These are phyloP conservation scores for Protomyces pachydermus DNA, from an alignment of 1,139 yeast species.

Conservation along the genomic window DNA sequence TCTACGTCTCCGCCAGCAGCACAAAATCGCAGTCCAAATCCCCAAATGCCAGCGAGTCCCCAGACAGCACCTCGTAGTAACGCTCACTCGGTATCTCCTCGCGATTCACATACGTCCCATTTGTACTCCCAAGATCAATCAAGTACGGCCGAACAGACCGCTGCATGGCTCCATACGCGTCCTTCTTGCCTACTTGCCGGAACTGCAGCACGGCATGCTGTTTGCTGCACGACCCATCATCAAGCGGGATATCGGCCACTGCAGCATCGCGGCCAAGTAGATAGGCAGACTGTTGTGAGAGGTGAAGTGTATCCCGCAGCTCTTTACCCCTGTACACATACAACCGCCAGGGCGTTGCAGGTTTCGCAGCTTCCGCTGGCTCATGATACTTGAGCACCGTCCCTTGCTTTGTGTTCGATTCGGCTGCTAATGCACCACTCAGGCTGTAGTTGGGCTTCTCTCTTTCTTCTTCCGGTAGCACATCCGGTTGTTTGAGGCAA, in stretches of 20 bases:
- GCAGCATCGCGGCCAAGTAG: constrained; percentile 49
- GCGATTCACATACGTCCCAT: constrained; percentile 52
- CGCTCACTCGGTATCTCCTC: constrained; percentile 46
- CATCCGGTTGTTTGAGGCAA: neutral
- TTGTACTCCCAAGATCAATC: constrained; percentile 52
- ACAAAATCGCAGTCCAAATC: constrained; percentile 41
- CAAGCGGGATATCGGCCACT: constrained; percentile 46
- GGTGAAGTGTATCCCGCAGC: constrained; percentile 37
- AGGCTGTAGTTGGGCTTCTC: constrained; percentile 45
- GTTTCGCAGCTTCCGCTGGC: constrained; percentile 44
- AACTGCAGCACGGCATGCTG: constrained; percentile 59
- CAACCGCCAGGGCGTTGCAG: constrained; percentile 37
- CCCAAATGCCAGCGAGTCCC: constrained; percentile 50
- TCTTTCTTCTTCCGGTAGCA: neutral
- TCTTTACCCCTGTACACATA: constrained; percentile 35
- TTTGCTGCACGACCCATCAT: constrained; percentile 47
- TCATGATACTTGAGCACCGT: constrained; percentile 45
- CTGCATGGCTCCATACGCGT: constrained; percentile 32
- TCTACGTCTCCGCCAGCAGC: constrained; percentile 31
- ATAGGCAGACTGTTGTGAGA: constrained; percentile 40
- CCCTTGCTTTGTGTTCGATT: constrained; percentile 44
- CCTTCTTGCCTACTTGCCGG: constrained; percentile 35
- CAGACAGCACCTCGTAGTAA: constrained; percentile 47
- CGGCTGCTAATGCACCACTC: constrained; percentile 48
- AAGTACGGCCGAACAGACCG: constrained; percentile 42